Percentiles rank a stretch among this genome's conserved stretches.
phyloP scores from a whole-genome alignment of 2,329 filamentous ascomycete genomes.

The Ceratocystis huliohia region DNA sequence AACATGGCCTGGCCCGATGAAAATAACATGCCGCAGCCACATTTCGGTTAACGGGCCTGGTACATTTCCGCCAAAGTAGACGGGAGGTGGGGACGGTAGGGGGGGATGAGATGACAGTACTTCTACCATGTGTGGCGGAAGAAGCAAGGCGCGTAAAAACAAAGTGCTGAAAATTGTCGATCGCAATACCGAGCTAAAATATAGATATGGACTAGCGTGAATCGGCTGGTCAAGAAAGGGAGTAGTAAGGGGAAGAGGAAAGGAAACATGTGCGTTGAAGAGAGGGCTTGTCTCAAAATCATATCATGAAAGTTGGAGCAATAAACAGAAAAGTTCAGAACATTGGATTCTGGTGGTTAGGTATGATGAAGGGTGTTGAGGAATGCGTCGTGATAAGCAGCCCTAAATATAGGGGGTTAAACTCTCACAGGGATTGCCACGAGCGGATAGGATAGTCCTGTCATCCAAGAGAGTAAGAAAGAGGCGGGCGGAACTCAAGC shows the following conservation, averaged over 20 bases:
- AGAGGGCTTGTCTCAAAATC: conserved; percentile 8
- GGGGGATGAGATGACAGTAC: neutral
- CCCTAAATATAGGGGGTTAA: neutral
- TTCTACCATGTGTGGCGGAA: conserved; percentile 2
- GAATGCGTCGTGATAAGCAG: neutral
- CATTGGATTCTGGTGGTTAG: neutral
- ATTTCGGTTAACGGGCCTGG: neutral
- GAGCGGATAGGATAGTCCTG: neutral
- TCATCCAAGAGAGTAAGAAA: neutral
- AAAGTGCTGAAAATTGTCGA: neutral
- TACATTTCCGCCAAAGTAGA: neutral
- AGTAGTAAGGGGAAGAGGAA: conserved; percentile 5
- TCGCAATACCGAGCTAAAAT: conserved; percentile 5
- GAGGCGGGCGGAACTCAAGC: neutral
- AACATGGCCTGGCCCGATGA: neutral
- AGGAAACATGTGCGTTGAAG: conserved; percentile 6
- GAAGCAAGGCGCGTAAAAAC: neutral
- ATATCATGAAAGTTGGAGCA: neutral
- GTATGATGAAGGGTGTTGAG: neutral
- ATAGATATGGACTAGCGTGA: neutral
- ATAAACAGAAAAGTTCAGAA: conserved; percentile 6
- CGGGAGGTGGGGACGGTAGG: neutral
- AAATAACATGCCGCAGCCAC: conserved; percentile 3
- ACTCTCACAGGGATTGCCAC: neutral
- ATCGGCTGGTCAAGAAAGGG: neutral